Base-by-base conservation (phyloP, 176 grass and related monocot species). In the Canna indica region DNA sequence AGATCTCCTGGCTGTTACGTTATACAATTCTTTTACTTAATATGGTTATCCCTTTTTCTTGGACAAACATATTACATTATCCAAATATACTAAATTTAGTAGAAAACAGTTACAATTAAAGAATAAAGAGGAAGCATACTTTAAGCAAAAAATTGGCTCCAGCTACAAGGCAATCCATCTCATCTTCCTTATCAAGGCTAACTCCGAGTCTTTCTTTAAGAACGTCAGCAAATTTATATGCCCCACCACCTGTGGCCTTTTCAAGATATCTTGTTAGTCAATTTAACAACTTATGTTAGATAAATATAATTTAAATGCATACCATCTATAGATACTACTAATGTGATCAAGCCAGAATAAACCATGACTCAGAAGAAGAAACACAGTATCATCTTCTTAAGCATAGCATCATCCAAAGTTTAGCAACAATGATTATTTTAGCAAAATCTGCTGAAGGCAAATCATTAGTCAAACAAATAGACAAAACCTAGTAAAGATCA, bases 211-310 rank as follows among this genome's bases (percentile, higher is more conserved):
- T 88, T 79, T 97, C 93, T 76, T 83, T 97, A 63, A 97, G 90
- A 20, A 92, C 48, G 85, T 97, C 93, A 54, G 93, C 82, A 48
- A 86, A 97, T 59, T 90, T 97, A 71, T 79, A 91, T 73, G 93
- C 93, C 53, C 93, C 93, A 79, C 93, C 93, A 85, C 93, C 93
- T 85, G 93, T 97, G 78, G 93, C 93, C 93, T 97, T 91, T 91
- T 41, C 50, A 44, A 42, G 53, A 41, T 26, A 59, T 27, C 53
- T 41, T 59, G 36, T 42, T 36, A 59, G 50, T 73, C 45, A 54
- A 56, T 36, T 36, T 27, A 39, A 3, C 53, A 57, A 66, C 13
- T 3, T 17, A 28, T 16, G 24, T 16, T 69, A 15, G 13, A 69
- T n/a, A 11, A 42, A 36, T 64, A 36, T 64, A 22, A 25, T 64